Conservation (phyloP, 2,329 filamentous ascomycete genomes). For the Fusarium marasasianum region DNA sequence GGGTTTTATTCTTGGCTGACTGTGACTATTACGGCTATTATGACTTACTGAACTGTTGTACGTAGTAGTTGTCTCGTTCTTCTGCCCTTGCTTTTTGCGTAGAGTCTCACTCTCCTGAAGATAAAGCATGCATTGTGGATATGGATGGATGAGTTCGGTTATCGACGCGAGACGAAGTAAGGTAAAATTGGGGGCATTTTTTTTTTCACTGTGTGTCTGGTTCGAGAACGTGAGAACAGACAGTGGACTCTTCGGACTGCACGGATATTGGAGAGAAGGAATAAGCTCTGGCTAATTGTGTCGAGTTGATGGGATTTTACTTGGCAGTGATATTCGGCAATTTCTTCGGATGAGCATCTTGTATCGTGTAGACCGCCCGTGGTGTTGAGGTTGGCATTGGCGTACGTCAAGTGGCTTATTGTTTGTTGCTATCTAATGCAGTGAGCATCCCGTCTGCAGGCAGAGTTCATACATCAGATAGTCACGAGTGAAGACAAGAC, state of each 20-base stretch:
- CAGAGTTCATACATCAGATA: neutral
- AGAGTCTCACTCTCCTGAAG: neutral
- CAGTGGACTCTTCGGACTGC: neutral
- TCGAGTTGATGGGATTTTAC: neutral
- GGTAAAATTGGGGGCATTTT: neutral
- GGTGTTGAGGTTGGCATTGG: constrained; percentile 17
- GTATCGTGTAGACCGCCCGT: neutral
- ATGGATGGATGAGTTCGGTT: constrained; percentile 10
- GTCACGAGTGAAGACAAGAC: neutral
- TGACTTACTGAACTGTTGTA: neutral
- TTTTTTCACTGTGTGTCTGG: neutral
- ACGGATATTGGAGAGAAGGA: neutral
- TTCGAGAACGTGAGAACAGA: neutral
- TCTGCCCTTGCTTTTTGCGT: neutral
- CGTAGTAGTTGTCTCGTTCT: neutral
- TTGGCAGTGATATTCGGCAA: neutral
- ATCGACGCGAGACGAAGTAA: constrained; percentile 12
- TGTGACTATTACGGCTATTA: neutral
- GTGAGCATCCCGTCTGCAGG: neutral
- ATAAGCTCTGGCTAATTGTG: neutral
- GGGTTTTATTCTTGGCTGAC: neutral
- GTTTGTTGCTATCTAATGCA: neutral
- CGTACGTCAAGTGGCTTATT: constrained; percentile 6
- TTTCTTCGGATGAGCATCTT: neutral
- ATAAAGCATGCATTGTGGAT: neutral